Conservation (phyloP, 2,329 filamentous ascomycete species). For the Torrubiella hemipterigena region DNA sequence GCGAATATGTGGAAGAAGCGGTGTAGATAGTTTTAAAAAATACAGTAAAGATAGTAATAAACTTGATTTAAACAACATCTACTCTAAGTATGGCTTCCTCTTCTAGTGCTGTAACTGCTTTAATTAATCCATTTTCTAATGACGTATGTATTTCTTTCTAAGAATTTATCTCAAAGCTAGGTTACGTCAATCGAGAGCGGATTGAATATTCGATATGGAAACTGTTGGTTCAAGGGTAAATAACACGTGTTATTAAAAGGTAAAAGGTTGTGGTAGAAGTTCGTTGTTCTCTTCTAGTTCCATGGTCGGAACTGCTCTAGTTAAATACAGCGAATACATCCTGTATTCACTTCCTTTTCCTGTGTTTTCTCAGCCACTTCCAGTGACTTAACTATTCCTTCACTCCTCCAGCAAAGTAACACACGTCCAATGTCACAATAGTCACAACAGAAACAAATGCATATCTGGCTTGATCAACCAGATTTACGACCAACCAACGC, state of each 20-base stretch:
- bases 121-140: conserved; percentile 4
- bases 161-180: not conserved
- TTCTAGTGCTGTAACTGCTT: conserved; percentile 1
- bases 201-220: conserved; percentile 2
- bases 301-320: no score
- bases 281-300: no score
- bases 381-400: no score
- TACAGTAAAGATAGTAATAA: not conserved
- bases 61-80: not conserved
- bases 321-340: no score
- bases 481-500: conserved; percentile 1
- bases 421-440: no score
- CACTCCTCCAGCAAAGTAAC: no score
- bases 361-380: no score
- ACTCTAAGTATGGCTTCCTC: not conserved
- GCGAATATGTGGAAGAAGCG: not conserved
- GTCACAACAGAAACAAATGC: conserved; percentile 1
- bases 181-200: conserved; percentile 1
- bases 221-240: no score
- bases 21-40: no score
- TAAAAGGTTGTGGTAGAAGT: no score
- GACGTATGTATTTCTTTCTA: conserved; percentile 1
- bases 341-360: no score
- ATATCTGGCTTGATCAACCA: conserved; percentile 3
- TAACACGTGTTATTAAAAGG: no score